Conservation (phyloP, 1,139 yeast species). For the Arxiozyma slooffiae region DNA sequence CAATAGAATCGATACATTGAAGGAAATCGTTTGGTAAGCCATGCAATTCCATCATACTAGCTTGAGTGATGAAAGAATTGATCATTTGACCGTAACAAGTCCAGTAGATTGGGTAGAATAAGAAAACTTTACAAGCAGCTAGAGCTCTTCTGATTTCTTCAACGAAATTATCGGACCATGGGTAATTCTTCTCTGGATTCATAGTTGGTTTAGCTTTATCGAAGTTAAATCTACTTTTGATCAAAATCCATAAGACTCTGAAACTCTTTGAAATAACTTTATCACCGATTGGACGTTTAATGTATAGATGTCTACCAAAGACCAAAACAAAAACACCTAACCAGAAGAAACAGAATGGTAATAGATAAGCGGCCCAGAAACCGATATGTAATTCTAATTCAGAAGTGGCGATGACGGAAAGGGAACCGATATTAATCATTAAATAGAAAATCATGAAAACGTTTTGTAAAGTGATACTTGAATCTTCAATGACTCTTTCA, state of each 20-base stretch:
- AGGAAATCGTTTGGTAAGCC: slow-evolving; percentile 68
- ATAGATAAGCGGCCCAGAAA: slow-evolving; percentile 66
- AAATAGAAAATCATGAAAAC: slow-evolving; percentile 70
- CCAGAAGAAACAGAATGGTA: slow-evolving; percentile 60
- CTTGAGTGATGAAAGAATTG: slow-evolving; percentile 52
- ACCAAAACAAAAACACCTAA: slow-evolving; percentile 48
- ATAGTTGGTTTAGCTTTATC: slow-evolving; percentile 49
- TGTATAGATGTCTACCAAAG: slow-evolving; percentile 48
- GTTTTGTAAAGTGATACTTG: slow-evolving; percentile 61
- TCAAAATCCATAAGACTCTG: slow-evolving; percentile 39
- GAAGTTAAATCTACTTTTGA: slow-evolving; percentile 42
- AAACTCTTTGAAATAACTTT: slow-evolving; percentile 51
- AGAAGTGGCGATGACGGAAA: slow-evolving; percentile 69
- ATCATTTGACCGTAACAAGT: slow-evolving; percentile 60
- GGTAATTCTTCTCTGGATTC: slow-evolving; percentile 34
- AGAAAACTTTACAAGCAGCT: slow-evolving; percentile 50
- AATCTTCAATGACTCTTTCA: slow-evolving; percentile 60
- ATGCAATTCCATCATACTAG: slow-evolving; percentile 54
- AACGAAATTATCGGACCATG: slow-evolving; percentile 46
- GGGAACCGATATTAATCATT: slow-evolving; percentile 72
- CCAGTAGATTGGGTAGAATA: slow-evolving; percentile 54
- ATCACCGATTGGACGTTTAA: slow-evolving; percentile 54
- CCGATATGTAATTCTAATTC: slow-evolving; percentile 39
- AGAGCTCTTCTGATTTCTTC: slow-evolving; percentile 51
- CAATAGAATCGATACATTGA: slow-evolving; percentile 57